Evolutionary conservation across 176 grass and related monocot species (phyloP).

Genomic region (Rhipidocladum racemiflorum): DNA sequence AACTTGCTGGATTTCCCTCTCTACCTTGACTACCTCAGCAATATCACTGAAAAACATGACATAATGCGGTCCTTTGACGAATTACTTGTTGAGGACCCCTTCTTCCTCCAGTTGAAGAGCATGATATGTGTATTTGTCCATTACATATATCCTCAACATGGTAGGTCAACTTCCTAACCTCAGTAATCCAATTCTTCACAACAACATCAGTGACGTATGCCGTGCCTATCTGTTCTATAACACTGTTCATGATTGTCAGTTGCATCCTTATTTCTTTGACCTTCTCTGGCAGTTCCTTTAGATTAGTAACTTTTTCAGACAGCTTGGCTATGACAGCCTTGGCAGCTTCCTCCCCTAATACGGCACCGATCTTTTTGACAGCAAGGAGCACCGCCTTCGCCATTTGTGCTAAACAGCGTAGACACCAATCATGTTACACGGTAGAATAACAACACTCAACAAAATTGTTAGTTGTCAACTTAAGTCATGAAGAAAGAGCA

Average conservation of each 20-base stretch:
- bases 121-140: too few species aligned
- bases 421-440: neutral
- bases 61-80: constrained; percentile 33
- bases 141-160: constrained; percentile 39
- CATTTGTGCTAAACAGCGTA: constrained; percentile 11
- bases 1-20: constrained; percentile 29
- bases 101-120: too few species aligned
- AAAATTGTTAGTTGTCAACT: neutral
- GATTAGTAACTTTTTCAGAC: constrained; percentile 11
- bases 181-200: constrained; percentile 33
- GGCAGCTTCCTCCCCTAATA: neutral
- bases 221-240: constrained; percentile 14
- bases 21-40: constrained; percentile 16
- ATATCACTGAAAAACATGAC: constrained; percentile 28
- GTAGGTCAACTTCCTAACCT: constrained; percentile 36
- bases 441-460: neutral
- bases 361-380: neutral
- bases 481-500: neutral
- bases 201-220: constrained; percentile 20
- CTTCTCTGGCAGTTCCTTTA: constrained; percentile 13
- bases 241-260: neutral
- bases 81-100: too few species aligned
- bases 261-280: neutral
- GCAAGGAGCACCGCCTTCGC: constrained; percentile 13
- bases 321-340: neutral